Base-by-base conservation (phyloP, 2,329 filamentous ascomycete species). In the Helicocarpus griseus region DNA sequence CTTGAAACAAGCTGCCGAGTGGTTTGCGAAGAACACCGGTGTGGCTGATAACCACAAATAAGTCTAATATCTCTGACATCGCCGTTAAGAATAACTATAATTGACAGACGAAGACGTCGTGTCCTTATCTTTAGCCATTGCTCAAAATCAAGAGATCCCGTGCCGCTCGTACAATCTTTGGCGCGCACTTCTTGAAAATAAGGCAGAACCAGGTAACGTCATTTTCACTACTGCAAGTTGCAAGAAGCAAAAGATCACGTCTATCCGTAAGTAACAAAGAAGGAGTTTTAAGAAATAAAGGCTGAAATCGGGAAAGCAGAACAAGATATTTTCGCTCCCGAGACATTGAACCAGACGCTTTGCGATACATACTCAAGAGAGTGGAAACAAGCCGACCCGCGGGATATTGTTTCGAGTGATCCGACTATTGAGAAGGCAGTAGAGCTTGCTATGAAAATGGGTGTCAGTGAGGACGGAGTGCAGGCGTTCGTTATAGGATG, bases 71-170 rank as follows among this genome's bases (percentile, higher is more conserved):
- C 13, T 4, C 2, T 8, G 19, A 8, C 5, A n/a, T n/a, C n/a
- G n/a, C n/a, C 4, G 14, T 40, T 40, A 35, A 47, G n/a, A 17
- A 13, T 31, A 31, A 3, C 29, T 31, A 8, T 31, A 13, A 31
- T 13, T 31, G 13, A 31, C 11, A 5, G 17, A 31, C 26, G 9
- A 11, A 57, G 49, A 28, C 49, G 48, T 14, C 58, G 58, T 21
- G 53, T 65, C n/a, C 57, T 68, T 22, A 64, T 68, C 13, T 67
- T 65, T 53, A 66, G 59, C 33, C 65, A 68, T 43, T 59, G 62
- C 19, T 64, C 63, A 1, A 60, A 64, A 44, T 52, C 59, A 29
- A 58, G 63, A 22, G 65, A 66, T 24, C 59, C 59, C 8, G 41
- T 56, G 14, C 36, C 49, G 21, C 54, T 68, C 19, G 9, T 65